Evolutionary conservation across 768 basidiomycete genomes (phyloP).

Genomic region (Russula vinacea): DNA sequence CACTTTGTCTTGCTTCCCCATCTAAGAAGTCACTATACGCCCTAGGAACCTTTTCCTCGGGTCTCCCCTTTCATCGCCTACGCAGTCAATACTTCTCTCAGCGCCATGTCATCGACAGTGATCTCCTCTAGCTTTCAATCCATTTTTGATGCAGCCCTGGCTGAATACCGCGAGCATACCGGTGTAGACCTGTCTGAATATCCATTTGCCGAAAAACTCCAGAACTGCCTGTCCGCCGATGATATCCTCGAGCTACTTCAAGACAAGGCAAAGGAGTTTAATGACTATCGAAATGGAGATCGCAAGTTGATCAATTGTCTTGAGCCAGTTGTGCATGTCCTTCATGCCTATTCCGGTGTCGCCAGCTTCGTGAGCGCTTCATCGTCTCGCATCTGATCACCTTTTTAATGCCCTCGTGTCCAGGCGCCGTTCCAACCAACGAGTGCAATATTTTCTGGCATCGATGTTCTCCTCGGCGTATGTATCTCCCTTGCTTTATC

Average conservation of each 20-base stretch:
- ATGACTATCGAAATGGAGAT: neutral
- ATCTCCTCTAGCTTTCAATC: neutral
- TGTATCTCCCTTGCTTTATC: neutral
- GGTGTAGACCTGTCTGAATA: slow-evolving; percentile 1
- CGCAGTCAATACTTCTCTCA: neutral
- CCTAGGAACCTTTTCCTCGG: too few relatives aligned
- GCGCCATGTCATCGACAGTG: neutral
- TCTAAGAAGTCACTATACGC: too few relatives aligned
- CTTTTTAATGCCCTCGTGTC: neutral
- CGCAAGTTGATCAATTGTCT: slow-evolving; percentile 1
- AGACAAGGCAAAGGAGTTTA: neutral
- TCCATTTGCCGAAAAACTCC: neutral
- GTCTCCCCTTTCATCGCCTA: neutral
- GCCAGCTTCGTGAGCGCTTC: neutral
- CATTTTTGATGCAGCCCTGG: neutral
- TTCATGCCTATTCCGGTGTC: neutral
- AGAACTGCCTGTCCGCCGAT: neutral
- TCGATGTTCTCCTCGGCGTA: neutral
- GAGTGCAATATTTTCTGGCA: neutral
- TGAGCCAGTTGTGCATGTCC: neutral
- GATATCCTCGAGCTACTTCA: neutral
- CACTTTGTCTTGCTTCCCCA: too few relatives aligned
- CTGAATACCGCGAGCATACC: neutral
- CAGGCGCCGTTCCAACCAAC: neutral
- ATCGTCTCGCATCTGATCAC: neutral